Evolutionary conservation across 768 basidiomycete genomes (phyloP).

Genomic region (Neoboletus subvelutipes): DNA sequence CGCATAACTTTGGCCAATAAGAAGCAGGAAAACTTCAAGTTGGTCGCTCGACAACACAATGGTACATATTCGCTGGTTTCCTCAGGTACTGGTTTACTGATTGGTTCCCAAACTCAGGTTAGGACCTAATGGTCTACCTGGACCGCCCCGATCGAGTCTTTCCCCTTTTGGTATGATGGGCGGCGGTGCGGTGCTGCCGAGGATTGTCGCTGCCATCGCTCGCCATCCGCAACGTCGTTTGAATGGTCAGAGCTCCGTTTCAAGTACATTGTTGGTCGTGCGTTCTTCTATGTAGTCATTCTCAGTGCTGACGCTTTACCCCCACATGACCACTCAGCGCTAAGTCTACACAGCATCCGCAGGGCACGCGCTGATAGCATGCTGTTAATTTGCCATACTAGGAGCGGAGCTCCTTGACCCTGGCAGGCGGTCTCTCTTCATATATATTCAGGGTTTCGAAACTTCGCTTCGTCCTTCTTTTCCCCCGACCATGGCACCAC

Average conservation of each 20-base stretch:
- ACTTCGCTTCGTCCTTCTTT: not conserved
- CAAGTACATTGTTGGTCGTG: not conserved
- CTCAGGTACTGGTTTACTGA: too few relatives aligned
- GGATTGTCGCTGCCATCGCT: not conserved
- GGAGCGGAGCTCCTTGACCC: slow-evolving; percentile 2
- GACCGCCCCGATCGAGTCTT: not conserved
- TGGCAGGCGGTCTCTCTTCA: not conserved
- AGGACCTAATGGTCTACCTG: too few relatives aligned
- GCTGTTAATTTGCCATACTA: slow-evolving; percentile 13
- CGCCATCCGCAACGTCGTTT: not conserved
- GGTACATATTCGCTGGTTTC: too few relatives aligned
- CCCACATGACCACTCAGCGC: not conserved
- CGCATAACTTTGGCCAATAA: too few relatives aligned
- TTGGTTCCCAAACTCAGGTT: too few relatives aligned
- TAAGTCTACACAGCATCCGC: not conserved
- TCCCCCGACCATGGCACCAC: slow-evolving; percentile 9
- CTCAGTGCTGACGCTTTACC: not conserved
- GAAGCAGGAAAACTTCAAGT: too few relatives aligned
- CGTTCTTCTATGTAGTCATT: not conserved
- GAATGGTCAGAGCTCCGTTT: not conserved
- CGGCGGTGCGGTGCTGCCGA: not conserved
- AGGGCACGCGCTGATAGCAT: not conserved
- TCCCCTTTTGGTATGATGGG: not conserved
- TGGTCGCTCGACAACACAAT: too few relatives aligned
- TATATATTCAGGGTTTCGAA: not conserved